Conservation (phyloP, 2,329 filamentous ascomycete genomes). For the Aspergillus versicolor region DNA sequence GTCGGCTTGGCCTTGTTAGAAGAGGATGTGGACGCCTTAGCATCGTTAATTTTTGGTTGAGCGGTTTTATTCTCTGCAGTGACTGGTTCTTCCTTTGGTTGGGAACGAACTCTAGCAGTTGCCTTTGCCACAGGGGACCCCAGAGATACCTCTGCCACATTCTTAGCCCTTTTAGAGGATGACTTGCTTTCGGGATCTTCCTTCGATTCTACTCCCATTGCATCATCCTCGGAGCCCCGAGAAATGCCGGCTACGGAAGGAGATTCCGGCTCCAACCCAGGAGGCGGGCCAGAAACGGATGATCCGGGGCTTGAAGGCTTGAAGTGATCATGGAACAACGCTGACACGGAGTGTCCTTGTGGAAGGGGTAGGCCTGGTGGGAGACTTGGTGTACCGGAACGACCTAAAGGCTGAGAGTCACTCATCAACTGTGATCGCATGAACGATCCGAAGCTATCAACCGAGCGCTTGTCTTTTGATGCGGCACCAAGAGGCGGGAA, state of each 20-base stretch:
- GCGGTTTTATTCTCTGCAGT: constrained; percentile 19
- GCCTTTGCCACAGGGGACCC: constrained; percentile 42
- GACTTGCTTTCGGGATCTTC: constrained; percentile 21
- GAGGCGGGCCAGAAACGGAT: constrained; percentile 28
- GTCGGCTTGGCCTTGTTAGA: constrained; percentile 32
- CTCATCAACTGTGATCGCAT: constrained; percentile 34
- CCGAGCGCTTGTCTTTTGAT: constrained; percentile 34
- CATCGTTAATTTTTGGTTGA: constrained; percentile 12
- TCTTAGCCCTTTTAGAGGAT: constrained; percentile 26
- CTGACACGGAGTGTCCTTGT: constrained; percentile 39
- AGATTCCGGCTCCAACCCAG: constrained; percentile 26
- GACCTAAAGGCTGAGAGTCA: constrained; percentile 29
- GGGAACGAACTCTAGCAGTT: constrained; percentile 27
- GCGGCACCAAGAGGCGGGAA: constrained; percentile 47
- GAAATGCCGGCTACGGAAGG: constrained; percentile 31
- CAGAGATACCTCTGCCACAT: constrained; percentile 39
- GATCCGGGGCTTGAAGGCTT: constrained; percentile 31
- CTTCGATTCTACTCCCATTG: constrained; percentile 28
- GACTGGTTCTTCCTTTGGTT: constrained; percentile 22
- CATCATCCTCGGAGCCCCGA: constrained; percentile 23
- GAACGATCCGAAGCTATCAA: constrained; percentile 38
- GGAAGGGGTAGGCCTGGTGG: constrained; percentile 45
- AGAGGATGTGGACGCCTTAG: constrained; percentile 2
- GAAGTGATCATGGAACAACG: constrained; percentile 32
- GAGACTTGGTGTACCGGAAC: constrained; percentile 40